These are phyloP conservation scores for Catunica adiposa DNA, from an alignment of 2,329 filamentous ascomycete species.

Conservation along the genomic window DNA sequence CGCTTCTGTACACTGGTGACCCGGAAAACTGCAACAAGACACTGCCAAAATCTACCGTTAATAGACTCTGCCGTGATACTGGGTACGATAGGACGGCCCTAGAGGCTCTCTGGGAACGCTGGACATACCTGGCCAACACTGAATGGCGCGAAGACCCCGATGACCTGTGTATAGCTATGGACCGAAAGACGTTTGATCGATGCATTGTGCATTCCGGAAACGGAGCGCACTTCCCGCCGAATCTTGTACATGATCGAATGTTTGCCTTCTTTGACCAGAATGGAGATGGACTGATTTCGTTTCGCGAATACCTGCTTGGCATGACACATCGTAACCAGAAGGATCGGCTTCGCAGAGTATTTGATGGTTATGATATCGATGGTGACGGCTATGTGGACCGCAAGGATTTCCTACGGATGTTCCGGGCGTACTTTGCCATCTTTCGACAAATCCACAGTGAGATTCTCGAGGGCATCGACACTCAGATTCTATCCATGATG, in stretches of 20 bases:
- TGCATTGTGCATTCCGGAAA: conserved; percentile 77
- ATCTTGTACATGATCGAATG: conserved; percentile 88
- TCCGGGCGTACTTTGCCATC: conserved; percentile 79
- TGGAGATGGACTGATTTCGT: conserved; percentile 73
- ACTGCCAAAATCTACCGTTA: conserved; percentile 50
- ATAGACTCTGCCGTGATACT: conserved; percentile 52
- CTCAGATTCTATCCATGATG: conserved; percentile 58
- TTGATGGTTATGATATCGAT: conserved; percentile 83
- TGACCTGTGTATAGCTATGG: conserved; percentile 65
- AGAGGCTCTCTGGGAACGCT: conserved; percentile 92
- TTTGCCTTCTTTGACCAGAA: conserved; percentile 94
- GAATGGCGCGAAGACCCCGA: conserved; percentile 72
- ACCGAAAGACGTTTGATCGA: conserved; percentile 80
- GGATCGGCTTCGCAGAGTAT: conserved; percentile 56
- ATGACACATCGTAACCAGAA: conserved; percentile 54
- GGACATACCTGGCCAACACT: conserved; percentile 79
- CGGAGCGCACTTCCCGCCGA: conserved; percentile 61
- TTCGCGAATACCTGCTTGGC: conserved; percentile 78
- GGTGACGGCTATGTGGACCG: conserved; percentile 71
- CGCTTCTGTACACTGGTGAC: conserved; percentile 78
- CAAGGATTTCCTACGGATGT: conserved; percentile 78
- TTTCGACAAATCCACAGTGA: conserved; percentile 82
- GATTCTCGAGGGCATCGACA: conserved; percentile 59
- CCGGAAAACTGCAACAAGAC: conserved; percentile 52
- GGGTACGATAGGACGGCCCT: conserved; percentile 74